phyloP scores from a whole-genome alignment of 345 rosid genomes.

The Gossypium ekmanianum region DNA sequence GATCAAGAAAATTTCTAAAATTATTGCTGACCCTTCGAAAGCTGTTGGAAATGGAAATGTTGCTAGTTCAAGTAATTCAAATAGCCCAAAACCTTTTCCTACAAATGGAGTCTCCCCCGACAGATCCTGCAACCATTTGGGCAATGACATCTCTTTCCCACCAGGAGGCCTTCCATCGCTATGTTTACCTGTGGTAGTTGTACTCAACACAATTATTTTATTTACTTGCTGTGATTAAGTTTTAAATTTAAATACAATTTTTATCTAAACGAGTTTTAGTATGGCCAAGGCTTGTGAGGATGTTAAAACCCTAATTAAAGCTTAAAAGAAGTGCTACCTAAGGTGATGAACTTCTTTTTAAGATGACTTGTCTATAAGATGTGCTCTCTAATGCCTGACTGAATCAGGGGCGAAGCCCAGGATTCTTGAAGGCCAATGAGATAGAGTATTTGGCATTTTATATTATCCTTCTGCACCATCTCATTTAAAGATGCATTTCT shows the following conservation, averaged over 20 bases:
- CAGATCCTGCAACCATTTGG: constrained; percentile 26
- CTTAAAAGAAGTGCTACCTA: neutral
- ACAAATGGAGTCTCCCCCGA: constrained; percentile 58
- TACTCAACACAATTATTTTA: constrained; percentile 28
- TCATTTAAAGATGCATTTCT: neutral
- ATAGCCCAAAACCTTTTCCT: constrained; percentile 31
- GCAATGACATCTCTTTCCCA: constrained; percentile 54
- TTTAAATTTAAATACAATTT: neutral
- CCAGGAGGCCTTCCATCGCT: constrained; percentile 62
- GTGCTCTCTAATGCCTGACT: neutral
- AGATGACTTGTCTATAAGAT: neutral
- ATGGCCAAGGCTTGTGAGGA: neutral
- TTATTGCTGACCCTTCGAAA: constrained; percentile 60
- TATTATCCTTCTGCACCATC: neutral
- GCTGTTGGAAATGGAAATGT: constrained; percentile 41
- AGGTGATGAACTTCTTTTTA: neutral
- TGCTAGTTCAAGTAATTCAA: constrained; percentile 42
- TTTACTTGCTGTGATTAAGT: constrained; percentile 4
- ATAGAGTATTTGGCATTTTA: neutral
- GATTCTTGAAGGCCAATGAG: neutral
- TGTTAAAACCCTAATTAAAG: neutral
- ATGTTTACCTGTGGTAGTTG: constrained; percentile 87
- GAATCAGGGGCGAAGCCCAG: neutral
- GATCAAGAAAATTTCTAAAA: constrained; percentile 72
- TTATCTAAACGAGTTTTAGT: neutral